phyloP scores from a whole-genome alignment of 192 early-diverging fungal genomes.

The Coemansia sp. region DNA sequence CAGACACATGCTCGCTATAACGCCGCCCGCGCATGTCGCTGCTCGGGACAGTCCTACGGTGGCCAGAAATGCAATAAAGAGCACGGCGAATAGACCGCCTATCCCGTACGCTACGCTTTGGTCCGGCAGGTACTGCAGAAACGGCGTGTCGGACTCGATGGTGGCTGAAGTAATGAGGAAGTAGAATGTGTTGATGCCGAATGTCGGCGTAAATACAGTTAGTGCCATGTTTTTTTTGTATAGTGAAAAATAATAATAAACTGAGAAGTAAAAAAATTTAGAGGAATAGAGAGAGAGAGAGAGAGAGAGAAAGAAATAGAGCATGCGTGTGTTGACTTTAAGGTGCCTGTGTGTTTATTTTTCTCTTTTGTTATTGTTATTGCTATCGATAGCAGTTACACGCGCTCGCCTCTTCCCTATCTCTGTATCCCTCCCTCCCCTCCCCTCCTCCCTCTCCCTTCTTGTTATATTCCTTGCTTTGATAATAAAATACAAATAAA shows the following conservation, averaged over 20 bases:
- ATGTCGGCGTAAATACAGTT: constrained; percentile 11
- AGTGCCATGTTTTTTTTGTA: no score
- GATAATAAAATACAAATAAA: no score
- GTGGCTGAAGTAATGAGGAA: not conserved
- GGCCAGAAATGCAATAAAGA: constrained; percentile 8
- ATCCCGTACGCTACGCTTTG: constrained; percentile 27
- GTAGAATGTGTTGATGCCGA: constrained; percentile 10
- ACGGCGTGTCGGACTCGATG: constrained; percentile 24
- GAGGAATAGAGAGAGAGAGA: no score
- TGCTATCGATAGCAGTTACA: not conserved
- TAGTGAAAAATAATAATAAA: no score
- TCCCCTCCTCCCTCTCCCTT: no score
- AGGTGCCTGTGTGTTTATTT: no score
- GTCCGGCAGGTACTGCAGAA: constrained; percentile 24
- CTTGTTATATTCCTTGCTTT: no score
- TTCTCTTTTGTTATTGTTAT: not conserved
- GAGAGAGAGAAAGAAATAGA: not conserved
- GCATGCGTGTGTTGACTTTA: no score
- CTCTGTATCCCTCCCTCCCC: not conserved
- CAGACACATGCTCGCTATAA: constrained; percentile 7
- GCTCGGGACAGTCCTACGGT: constrained; percentile 1
- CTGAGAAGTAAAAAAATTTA: no score
- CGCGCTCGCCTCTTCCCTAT: not conserved
- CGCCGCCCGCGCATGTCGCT: constrained; percentile 6
- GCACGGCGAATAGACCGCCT: constrained; percentile 31